Percentiles rank a stretch among this genome's conserved stretches.
Conservation (phyloP, 1,139 yeast species). For the Wickerhamiella pararugosa region DNA sequence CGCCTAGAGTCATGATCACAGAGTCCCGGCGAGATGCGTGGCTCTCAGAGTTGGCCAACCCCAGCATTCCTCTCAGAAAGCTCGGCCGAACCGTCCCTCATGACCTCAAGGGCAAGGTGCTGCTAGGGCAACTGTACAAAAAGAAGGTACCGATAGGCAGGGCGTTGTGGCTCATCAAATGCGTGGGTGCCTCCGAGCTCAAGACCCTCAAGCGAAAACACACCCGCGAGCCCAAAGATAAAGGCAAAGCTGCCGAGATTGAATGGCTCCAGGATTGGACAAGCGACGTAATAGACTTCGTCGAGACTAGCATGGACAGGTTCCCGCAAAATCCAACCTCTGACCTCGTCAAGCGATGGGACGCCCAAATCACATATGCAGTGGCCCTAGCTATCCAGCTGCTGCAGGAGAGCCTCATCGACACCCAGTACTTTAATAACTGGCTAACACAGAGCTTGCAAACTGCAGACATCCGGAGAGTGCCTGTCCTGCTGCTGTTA, state of each 20-base stretch:
- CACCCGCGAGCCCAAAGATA: constrained; percentile 14
- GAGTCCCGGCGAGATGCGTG: constrained; percentile 75
- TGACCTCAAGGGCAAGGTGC: constrained; percentile 59
- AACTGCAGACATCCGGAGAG: constrained; percentile 30
- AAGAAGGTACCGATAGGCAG: constrained; percentile 57
- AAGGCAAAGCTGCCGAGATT: constrained; percentile 24
- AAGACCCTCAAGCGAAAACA: constrained; percentile 45
- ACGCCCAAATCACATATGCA: constrained; percentile 41
- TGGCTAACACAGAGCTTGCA: constrained; percentile 47
- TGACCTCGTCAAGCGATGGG: constrained; percentile 29
- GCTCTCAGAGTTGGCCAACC: constrained; percentile 65
- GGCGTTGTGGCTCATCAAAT: constrained; percentile 81
- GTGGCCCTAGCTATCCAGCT: constrained; percentile 46
- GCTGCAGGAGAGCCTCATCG: constrained; percentile 53
- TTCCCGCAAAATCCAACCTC: constrained; percentile 17
- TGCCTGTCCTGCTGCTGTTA: constrained; percentile 44
- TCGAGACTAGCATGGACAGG: background rate
- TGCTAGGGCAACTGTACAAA: constrained; percentile 55
- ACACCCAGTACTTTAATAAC: constrained; percentile 42
- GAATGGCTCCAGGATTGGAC: constrained; percentile 72
- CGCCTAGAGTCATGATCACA: constrained; percentile 78
- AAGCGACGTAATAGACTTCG: constrained; percentile 34
- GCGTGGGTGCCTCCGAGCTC: constrained; percentile 73
- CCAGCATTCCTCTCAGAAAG: constrained; percentile 45
- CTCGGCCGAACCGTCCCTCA: constrained; percentile 80